A percentile compares a stretch with the other conserved stretches of the same genome.
Evolutionary conservation across 805 yeast species (phyloP).

Genomic region (Wickerhamiella sorbophila): DNA sequence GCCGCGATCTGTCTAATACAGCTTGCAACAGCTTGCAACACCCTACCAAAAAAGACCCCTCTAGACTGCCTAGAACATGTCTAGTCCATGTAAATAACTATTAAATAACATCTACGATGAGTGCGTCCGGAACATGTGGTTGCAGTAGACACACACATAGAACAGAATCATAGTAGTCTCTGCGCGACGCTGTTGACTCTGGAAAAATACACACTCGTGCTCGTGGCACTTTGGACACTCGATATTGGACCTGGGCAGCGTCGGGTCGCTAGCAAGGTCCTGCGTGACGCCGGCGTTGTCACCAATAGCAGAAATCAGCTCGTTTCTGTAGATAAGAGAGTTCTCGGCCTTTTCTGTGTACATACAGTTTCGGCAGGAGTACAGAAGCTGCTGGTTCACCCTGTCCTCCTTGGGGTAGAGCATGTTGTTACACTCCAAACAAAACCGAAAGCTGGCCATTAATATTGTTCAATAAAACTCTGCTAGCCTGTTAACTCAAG

Average conservation of each 20-base stretch:
- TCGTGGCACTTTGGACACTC: slow-evolving; percentile 84
- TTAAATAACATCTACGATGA: slow-evolving; percentile 1
- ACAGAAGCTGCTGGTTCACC: slow-evolving; percentile 55
- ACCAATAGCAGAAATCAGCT: slow-evolving; percentile 74
- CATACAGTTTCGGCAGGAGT: slow-evolving; percentile 88
- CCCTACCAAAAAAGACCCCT: neutral
- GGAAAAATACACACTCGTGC: slow-evolving; percentile 90
- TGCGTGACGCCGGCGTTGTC: slow-evolving; percentile 96
- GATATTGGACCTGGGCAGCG: slow-evolving; percentile 87
- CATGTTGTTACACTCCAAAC: slow-evolving; percentile 97
- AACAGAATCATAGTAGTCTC: slow-evolving; percentile 88
- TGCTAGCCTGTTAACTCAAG: too few species aligned
- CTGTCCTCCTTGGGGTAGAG: slow-evolving; percentile 93
- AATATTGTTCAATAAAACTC: neutral
- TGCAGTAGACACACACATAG: slow-evolving; percentile 82
- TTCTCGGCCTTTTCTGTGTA: slow-evolving; percentile 85
- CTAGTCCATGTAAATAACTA: too few species aligned
- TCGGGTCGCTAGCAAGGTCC: slow-evolving; percentile 94
- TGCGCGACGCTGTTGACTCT: slow-evolving; percentile 84
- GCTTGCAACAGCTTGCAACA: too few species aligned
- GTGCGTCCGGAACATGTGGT: slow-evolving; percentile 42
- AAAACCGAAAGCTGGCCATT: slow-evolving; percentile 91
- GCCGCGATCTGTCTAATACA: slow-evolving; percentile 50
- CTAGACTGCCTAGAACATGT: neutral
- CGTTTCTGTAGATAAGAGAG: slow-evolving; percentile 78